Conservation (phyloP, 1,284 basidiomycete genomes). For the Cutaneotrichosporon arboriforme region DNA sequence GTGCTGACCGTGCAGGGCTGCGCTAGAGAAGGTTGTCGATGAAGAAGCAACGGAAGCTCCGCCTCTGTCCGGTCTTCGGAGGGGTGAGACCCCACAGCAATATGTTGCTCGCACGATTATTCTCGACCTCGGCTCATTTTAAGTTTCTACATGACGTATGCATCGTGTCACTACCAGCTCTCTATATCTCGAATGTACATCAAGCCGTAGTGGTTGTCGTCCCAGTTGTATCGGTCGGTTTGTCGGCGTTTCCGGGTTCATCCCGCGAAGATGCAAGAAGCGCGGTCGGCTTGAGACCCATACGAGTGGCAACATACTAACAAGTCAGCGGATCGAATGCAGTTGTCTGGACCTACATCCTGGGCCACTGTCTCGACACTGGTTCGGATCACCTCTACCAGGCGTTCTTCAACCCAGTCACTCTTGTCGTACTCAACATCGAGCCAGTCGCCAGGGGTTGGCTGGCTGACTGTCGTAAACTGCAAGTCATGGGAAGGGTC, state of each 20-base stretch:
- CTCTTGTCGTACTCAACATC: slow-evolving; percentile 76
- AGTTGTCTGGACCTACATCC: slow-evolving; percentile 51
- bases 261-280: neutral
- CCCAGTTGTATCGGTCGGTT: neutral
- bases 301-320: slow-evolving; percentile 46
- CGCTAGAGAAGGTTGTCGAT: slow-evolving; percentile 4
- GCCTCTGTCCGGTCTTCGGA: slow-evolving; percentile 29
- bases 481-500: slow-evolving; percentile 74
- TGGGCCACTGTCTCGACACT: slow-evolving; percentile 81
- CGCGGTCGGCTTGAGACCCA: slow-evolving; percentile 41
- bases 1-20: slow-evolving; percentile 1
- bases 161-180: neutral
- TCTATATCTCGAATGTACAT: neutral
- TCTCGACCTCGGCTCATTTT: slow-evolving; percentile 41
- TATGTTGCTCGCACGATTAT: slow-evolving; percentile 47
- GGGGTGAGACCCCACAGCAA: slow-evolving; percentile 43
- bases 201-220: neutral
- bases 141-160: slow-evolving; percentile 44
- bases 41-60: slow-evolving; percentile 15
- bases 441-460: slow-evolving; percentile 73
- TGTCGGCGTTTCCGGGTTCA: neutral
- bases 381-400: slow-evolving; percentile 75
- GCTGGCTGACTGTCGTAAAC: slow-evolving; percentile 72
- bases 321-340: neutral
- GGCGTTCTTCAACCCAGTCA: slow-evolving; percentile 90